Evolutionary conservation across 805 yeast species (phyloP).

Genomic region (Isabelozyma gotoi): DNA sequence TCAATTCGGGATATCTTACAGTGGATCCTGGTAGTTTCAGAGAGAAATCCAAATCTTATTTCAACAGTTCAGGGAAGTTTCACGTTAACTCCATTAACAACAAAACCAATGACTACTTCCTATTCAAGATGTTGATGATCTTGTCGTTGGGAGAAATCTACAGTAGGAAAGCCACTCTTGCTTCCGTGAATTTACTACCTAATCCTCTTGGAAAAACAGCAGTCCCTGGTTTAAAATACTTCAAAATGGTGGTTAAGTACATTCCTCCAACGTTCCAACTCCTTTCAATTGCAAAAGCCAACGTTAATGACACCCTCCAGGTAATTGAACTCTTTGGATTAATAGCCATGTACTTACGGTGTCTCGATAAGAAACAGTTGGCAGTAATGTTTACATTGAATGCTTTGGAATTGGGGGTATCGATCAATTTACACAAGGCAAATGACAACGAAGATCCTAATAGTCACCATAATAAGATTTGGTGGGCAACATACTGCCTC

Average conservation of each 20-base stretch:
- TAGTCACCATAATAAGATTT: conserved; percentile 9
- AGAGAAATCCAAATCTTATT: conserved; percentile 10
- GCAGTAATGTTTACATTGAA: conserved; percentile 20
- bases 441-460: conserved; percentile 6
- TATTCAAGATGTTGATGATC: conserved; percentile 18
- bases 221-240: conserved; percentile 22
- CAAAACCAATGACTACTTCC: conserved; percentile 12
- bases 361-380: conserved; percentile 26
- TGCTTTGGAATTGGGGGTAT: conserved; percentile 26
- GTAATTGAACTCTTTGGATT: conserved; percentile 23
- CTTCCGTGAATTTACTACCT: background rate
- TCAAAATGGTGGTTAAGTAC: conserved; percentile 15
- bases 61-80: conserved; percentile 8
- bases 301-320: conserved; percentile 14
- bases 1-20: conserved; percentile 25
- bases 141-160: conserved; percentile 23
- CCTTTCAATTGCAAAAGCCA: conserved; percentile 9
- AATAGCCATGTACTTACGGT: conserved; percentile 20
- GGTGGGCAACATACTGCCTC: conserved; percentile 27
- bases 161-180: conserved; percentile 8
- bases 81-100: conserved; percentile 1
- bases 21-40: conserved; percentile 19
- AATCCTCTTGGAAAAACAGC: background rate
- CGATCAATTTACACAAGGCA: conserved; percentile 23
- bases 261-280: conserved; percentile 19